Evolutionary conservation across 2,329 filamentous ascomycete genomes (phyloP), one percentile per base, ranked within the genome.

Genomic region (Sporothrix pseudoabietina): DNA sequence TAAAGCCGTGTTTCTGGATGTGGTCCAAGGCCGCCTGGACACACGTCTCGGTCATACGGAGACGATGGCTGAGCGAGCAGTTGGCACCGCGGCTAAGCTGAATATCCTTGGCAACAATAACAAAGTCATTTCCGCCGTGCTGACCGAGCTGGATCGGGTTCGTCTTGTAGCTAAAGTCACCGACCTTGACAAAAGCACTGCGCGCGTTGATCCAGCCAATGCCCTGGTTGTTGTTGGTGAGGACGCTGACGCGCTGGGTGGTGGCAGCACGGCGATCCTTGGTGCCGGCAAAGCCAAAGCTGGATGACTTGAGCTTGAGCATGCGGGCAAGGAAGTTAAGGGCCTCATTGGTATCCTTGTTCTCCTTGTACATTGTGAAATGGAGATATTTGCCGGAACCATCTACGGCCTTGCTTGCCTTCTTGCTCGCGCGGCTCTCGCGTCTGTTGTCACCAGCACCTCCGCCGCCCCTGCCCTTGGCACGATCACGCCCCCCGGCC

Each of bases 331-430:
- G 87, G 78, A 92, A 93, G 71, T 89, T 91, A 71, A 97, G 86
- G 0, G 93, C 91, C 78, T 98, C 94, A 92, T 97, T 97, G 0
- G 94, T 98, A 80, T 98, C 94, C 79, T 95, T 94, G 83, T 98
- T 98, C 83, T 97, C 94, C 83, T 98, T 98, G 87, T 95, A 97
- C 70, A 98, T 85, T 0, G 93, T 95, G 80, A 97, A 97, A 81
- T 97, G 94, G 16, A 97, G 84, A 80, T 93, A 96, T 68, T 94
- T 75, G 44, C 74, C 70, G 30, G 4, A 30, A 6, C 39, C 57
- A 32, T 65, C 52, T 26, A 61, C 39, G 12, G 39, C 22, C 39
- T 71, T 77, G 76, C n/a, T 66, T 9, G 39, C 61, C 61, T 66
- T 69, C 7, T 39, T 35, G 9, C 66, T 39, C 14, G 66, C 66